Percentiles rank a stretch among this genome's conserved stretches.
Conservation (phyloP, 345 rosid species). For the Eucalyptus rudis region DNA sequence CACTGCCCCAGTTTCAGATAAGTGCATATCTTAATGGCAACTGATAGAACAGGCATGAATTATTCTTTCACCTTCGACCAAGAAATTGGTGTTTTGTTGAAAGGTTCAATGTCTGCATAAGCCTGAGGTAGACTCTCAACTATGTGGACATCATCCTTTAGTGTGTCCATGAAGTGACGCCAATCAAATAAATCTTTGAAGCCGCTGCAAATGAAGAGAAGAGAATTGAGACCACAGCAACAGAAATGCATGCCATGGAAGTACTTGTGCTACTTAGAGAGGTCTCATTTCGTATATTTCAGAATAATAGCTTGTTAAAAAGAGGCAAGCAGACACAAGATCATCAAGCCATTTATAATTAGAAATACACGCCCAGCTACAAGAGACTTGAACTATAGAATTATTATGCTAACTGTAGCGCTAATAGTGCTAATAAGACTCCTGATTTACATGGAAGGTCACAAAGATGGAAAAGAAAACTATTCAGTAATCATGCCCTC, state of each 20-base stretch:
- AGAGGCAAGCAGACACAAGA: neutral
- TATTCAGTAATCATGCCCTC: neutral
- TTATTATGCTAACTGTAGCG: neutral
- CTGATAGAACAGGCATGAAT: neutral
- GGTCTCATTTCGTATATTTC: neutral
- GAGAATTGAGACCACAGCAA: neutral
- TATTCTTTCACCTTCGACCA: conserved; percentile 73
- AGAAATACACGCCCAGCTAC: neutral
- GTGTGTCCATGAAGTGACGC: conserved; percentile 69
- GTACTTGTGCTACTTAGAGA: neutral
- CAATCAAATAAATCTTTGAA: conserved; percentile 94
- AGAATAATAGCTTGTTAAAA: neutral
- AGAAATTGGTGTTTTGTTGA: conserved; percentile 77
- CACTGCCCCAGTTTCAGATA: neutral
- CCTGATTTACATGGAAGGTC: neutral
- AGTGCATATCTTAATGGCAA: neutral
- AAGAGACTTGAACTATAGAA: neutral
- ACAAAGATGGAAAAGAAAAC: neutral
- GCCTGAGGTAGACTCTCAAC: conserved; percentile 67
- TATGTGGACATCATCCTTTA: conserved; percentile 74
- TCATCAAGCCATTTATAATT: neutral
- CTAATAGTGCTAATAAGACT: neutral
- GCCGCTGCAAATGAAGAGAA: conserved; percentile 36
- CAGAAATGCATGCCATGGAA: neutral
- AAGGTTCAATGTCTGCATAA: conserved; percentile 46